A percentile compares a stretch with the other conserved stretches of the same genome.
phyloP scores from a whole-genome alignment of 2,329 filamentous ascomycete species.

The Neoarthrinium moseri region DNA sequence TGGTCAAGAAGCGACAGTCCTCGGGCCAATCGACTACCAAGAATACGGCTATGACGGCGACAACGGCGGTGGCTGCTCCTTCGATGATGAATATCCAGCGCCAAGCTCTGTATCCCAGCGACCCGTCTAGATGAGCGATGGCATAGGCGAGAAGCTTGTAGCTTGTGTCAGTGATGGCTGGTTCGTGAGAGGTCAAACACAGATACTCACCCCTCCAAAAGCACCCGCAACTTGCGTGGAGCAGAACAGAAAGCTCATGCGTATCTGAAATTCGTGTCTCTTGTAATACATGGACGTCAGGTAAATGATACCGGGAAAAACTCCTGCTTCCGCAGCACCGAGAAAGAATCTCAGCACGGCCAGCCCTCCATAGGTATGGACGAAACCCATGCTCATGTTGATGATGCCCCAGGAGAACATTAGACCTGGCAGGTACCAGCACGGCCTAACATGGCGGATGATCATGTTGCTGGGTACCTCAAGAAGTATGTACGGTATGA shows the following conservation, averaged over 20 bases:
- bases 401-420: conserved; percentile 45
- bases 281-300: conserved; percentile 49
- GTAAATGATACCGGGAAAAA: conserved; percentile 45
- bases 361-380: conserved; percentile 36
- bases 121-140: conserved; percentile 43
- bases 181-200: conserved; percentile 16
- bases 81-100: conserved; percentile 46
- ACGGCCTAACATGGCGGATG: conserved; percentile 39
- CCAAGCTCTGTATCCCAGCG: conserved; percentile 42
- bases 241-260: conserved; percentile 42
- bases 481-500: conserved; percentile 41
- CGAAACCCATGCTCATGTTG: conserved; percentile 45
- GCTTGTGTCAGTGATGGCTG: conserved; percentile 25
- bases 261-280: conserved; percentile 46
- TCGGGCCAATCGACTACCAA: conserved; percentile 50
- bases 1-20: conserved; percentile 43
- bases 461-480: conserved; percentile 46
- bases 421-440: conserved; percentile 34
- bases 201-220: conserved; percentile 35
- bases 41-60: conserved; percentile 33
- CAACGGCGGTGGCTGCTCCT: conserved; percentile 34
- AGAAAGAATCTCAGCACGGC: conserved; percentile 42
- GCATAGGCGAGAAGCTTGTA: conserved; percentile 44
- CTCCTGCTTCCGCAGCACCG: conserved; percentile 44
- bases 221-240: conserved; percentile 40